A percentile compares a stretch with the other conserved stretches of the same genome.
phyloP scores from a whole-genome alignment of 257 asterid genomes.

The Nyctanthes arbortristis region DNA sequence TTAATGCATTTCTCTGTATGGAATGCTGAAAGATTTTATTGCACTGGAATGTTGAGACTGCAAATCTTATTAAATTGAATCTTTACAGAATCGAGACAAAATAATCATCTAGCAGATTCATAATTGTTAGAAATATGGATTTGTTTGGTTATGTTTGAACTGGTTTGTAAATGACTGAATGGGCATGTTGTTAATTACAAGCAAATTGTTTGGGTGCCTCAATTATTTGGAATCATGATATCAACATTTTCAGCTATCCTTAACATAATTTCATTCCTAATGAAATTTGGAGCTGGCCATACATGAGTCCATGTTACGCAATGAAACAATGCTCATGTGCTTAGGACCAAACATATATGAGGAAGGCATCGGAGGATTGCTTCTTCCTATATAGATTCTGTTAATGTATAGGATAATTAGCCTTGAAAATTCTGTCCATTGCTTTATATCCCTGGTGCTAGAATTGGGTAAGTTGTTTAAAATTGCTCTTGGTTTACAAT shows the following conservation, averaged over 20 bases:
- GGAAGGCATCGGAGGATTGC: not conserved
- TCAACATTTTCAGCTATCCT: not conserved
- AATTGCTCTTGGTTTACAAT: not conserved
- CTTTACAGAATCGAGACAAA: conserved; percentile 2
- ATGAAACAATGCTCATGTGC: too few relatives aligned
- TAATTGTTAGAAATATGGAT: not conserved
- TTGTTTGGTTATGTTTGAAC: not conserved
- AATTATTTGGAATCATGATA: not conserved
- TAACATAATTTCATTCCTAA: not conserved
- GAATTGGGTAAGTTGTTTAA: not conserved
- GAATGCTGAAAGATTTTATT: not conserved
- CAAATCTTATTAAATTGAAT: not conserved
- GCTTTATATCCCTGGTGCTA: not conserved
- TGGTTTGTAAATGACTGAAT: not conserved
- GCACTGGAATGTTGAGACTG: not conserved
- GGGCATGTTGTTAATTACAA: not conserved
- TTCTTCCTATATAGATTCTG: not conserved
- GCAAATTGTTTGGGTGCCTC: not conserved
- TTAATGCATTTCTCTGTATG: not conserved
- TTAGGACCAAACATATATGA: too few relatives aligned
- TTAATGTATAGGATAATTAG: not conserved
- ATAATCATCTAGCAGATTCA: not conserved
- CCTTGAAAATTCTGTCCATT: not conserved
- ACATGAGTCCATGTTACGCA: too few relatives aligned
- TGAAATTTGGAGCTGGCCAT: not conserved